These are phyloP conservation scores for Orbilia brochopaga DNA, from an alignment of 2,329 filamentous ascomycete species.

Conservation along the genomic window DNA sequence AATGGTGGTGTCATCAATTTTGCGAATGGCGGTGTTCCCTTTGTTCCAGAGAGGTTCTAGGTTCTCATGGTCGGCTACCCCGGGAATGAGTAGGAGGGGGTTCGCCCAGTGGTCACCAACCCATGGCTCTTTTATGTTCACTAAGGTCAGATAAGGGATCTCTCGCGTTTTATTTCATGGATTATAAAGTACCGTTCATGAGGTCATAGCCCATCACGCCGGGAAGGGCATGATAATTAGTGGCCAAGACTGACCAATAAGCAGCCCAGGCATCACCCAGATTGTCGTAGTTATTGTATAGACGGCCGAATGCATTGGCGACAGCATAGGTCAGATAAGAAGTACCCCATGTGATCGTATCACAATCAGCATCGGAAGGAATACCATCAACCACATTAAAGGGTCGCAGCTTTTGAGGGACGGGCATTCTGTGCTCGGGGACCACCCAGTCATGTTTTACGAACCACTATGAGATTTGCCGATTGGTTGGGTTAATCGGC, in stretches of 20 bases:
- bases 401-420: conserved; percentile 27
- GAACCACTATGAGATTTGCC: conserved; percentile 34
- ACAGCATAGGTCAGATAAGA: conserved; percentile 46
- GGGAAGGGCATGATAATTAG: conserved; percentile 19
- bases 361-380: conserved; percentile 44
- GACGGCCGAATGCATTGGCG: conserved; percentile 41
- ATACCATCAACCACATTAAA: conserved; percentile 25
- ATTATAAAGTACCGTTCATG: conserved; percentile 40
- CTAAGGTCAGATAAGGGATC: not conserved
- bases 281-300: conserved; percentile 48
- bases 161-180: not conserved
- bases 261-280: conserved; percentile 45
- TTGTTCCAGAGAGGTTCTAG: conserved; percentile 49
- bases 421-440: conserved; percentile 35
- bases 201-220: conserved; percentile 50
- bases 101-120: conserved; percentile 48
- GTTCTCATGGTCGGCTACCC: conserved; percentile 30
- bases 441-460: conserved; percentile 47
- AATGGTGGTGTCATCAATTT: conserved; percentile 41
- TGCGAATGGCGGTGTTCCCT: conserved; percentile 45
- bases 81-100: conserved; percentile 35
- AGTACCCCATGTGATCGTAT: conserved; percentile 35
- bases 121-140: conserved; percentile 40
- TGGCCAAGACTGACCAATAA: conserved; percentile 43
- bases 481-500: not conserved